Evolutionary conservation across 2,329 filamentous ascomycete species (phyloP), one percentile per base, ranked within the genome.

Genomic region (Paracoccidioides brasiliensis): DNA sequence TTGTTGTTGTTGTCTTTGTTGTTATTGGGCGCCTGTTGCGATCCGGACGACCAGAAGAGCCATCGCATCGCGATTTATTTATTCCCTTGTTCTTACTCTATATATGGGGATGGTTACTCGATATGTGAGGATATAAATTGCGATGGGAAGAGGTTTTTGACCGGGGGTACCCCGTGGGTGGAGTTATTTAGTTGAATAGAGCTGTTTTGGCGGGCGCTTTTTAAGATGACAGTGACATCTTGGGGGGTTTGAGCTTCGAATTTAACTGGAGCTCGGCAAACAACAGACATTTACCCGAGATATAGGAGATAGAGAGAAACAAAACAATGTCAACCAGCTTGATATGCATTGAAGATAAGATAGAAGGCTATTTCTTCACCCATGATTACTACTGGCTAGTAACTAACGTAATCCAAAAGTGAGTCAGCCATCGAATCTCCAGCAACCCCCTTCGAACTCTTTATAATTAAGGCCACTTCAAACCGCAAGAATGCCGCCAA

Each of bases 11-110:
- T 51, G 35, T 35, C 22, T n/a, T 38, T 54, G 49, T 38, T 54
- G 49, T 52, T 53, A 42, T 59, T 57, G 56, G 60, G 52, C 44
- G 60, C 60, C 44, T 62, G 55, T 44, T 64, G 59, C 40, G 68
- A 63, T 59, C 68, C 61, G 58, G 72, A 69, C 59, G 69, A 67
- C 74, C 75, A 76, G 69, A 71, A 70, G 57, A 73, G 71, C 75
- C 75, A 78, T 75, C 67, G 69, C 75, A 78, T 77, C 57, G 61
- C 67, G 67, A 60, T 63, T 63, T 68, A 66, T 65, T 61, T 62
- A 57, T 37, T 58, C 38, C 50, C 43, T 41, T 45, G 46, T 14
- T 48, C 51, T 50, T 55, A 52, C 51, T 38, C 22, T 52, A 22
- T 41, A 51, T 33, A 43, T 15, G 44, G 48, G 46, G 33, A 56